Base-by-base conservation (phyloP, 768 basidiomycete species). In the Mycena metata region DNA sequence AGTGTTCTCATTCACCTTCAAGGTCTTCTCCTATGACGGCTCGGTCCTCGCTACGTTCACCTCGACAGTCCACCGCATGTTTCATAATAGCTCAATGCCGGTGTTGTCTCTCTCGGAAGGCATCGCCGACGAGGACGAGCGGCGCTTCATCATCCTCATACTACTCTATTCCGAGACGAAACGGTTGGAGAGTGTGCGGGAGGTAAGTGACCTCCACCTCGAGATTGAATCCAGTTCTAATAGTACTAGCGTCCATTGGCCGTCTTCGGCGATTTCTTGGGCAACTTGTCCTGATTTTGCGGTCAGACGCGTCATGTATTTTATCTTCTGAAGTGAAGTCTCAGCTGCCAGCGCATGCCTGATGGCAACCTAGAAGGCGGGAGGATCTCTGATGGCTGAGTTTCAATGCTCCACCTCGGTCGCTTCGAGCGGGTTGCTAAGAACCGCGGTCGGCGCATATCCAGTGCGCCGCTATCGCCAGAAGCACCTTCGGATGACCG, bases 161-260 rank as follows among this genome's bases (percentile, higher is more conserved):
- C 55, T 70, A 15, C 17, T 70, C 55, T 70, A 70, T 33, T 70
- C 69, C 12, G 69, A 70, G 55, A 66, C 64, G 6, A 70, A 70
- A 24, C 42, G 69, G n/a, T 33, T 69, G 24, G 58, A 69, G 49
- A 60, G 64, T 30, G 16, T 61, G 36, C 66, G 50, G 23, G 52
- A 66, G 64, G 69, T 66, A 26, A 16, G 60, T 58, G 16, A 30
- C 47, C 23, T 23, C 6, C 12, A 16, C 49, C 26, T 33, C 52
- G 9, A 15, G 7, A 21, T 21, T 23, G 5, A 5, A 41, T 47
- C 16, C 26, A 9, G 26, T 2, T 33, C 35, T 24, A 19, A 55
- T 1, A 11, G 16, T 2, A 8, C 15, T 39, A 68, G 67, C 52
- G 60, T 43, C 67, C 60, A 2, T 19, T 62, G 39, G 6, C 21